Evolutionary conservation across 768 basidiomycete genomes (phyloP).

Genomic region (Rhodotorula graminis): DNA sequence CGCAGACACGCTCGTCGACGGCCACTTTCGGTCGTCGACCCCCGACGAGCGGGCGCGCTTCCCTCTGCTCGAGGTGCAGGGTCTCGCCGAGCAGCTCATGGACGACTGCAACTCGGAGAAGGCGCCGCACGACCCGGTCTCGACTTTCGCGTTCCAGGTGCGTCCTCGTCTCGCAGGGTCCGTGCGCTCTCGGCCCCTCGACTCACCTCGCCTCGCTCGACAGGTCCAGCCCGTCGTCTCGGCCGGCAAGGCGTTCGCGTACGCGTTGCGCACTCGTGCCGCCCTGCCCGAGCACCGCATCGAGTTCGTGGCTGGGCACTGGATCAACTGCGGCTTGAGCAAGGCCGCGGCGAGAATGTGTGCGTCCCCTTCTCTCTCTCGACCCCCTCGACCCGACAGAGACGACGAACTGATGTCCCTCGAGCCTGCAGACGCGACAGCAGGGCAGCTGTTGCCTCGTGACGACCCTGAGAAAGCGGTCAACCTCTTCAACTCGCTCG

Average conservation of each 20-base stretch:
- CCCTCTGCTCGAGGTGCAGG: slow-evolving; percentile 5
- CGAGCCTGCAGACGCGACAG: neutral
- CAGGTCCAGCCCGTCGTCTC: slow-evolving; percentile 20
- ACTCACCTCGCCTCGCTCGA: neutral
- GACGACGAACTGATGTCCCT: no score
- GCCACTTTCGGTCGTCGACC: neutral
- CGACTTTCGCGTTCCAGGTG: slow-evolving; percentile 27
- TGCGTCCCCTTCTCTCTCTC: slow-evolving; percentile 1
- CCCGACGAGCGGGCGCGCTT: neutral
- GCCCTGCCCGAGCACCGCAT: slow-evolving; percentile 1
- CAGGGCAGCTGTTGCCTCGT: neutral
- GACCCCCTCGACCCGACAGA: neutral
- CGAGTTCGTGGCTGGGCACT: slow-evolving; percentile 3
- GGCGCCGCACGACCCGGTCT: slow-evolving; percentile 7
- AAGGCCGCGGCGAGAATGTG: slow-evolving; percentile 3
- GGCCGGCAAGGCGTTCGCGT: slow-evolving; percentile 19
- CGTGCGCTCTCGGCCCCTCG: neutral
- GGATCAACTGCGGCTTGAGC: slow-evolving; percentile 4
- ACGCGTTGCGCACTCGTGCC: slow-evolving; percentile 4
- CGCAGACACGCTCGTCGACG: slow-evolving; percentile 14
- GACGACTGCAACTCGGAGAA: slow-evolving; percentile 19
- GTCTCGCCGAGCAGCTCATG: slow-evolving; percentile 23
- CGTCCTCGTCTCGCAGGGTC: neutral
- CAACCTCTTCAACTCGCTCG: slow-evolving; percentile 26
- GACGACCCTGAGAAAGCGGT: slow-evolving; percentile 23